A percentile compares a stretch with the other conserved stretches of the same genome.
Evolutionary conservation across 78 protist genomes (phyloP).

Genomic region (Dictyostelium firmibasis): DNA sequence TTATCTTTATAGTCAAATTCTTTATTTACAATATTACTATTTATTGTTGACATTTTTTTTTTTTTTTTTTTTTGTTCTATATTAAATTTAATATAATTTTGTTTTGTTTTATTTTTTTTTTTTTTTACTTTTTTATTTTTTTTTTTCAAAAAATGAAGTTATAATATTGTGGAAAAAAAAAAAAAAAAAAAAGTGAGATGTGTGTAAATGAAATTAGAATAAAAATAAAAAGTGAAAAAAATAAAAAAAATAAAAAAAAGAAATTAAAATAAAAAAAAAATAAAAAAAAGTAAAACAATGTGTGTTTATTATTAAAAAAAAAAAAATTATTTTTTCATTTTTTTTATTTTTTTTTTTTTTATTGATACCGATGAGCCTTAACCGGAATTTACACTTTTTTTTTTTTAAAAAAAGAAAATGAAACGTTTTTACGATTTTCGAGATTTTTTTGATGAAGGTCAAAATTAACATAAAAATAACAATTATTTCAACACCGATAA

Average conservation of each 20-base stretch:
- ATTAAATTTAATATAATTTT: too few relatives aligned
- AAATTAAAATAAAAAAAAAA: too few relatives aligned
- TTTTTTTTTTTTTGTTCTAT: not conserved
- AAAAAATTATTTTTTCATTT: too few relatives aligned
- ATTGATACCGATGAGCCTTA: not conserved
- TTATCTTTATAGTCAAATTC: slow-evolving; percentile 39
- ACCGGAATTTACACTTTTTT: not conserved
- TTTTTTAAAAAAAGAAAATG: not conserved
- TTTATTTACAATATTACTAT: not conserved
- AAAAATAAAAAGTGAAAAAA: too few relatives aligned
- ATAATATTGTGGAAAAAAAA: not conserved
- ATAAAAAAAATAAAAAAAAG: too few relatives aligned
- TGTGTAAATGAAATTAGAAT: not conserved
- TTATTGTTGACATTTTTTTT: not conserved
- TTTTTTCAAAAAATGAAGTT: not conserved
- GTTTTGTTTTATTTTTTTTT: not conserved
- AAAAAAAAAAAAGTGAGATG: not conserved
- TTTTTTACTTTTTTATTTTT: not conserved
- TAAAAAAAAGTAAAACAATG: too few relatives aligned
- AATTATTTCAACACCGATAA: not conserved
- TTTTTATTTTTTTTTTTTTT: too few relatives aligned
- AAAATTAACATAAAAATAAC: not conserved
- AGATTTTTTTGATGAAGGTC: not conserved
- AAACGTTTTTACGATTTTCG: not conserved
- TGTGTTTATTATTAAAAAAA: not conserved